phyloP scores from a whole-genome alignment of 306 rosid species.

The Rosa multiflora region DNA sequence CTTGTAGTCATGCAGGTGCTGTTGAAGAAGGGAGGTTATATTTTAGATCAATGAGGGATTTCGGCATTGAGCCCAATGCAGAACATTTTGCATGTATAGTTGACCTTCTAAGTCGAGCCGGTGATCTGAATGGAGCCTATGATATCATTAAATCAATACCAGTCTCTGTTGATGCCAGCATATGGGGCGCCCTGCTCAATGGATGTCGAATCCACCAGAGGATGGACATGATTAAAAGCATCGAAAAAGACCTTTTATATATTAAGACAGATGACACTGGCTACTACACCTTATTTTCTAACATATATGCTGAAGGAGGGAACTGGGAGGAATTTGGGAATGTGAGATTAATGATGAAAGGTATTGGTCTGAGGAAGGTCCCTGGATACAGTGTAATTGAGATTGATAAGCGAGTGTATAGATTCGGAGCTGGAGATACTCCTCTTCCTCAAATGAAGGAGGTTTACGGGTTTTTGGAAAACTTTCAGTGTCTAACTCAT shows the following conservation, averaged over 20 bases:
- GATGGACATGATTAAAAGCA: constrained; percentile 56
- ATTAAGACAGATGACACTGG: constrained; percentile 75
- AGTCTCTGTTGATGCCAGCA: constrained; percentile 59
- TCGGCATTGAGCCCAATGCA: constrained; percentile 52
- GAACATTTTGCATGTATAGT: constrained; percentile 73
- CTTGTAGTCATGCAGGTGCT: constrained; percentile 86
- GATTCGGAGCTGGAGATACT: constrained; percentile 75
- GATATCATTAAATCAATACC: constrained; percentile 57
- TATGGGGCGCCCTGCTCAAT: constrained; percentile 82
- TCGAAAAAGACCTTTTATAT: constrained; percentile 45
- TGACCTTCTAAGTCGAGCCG: constrained; percentile 88
- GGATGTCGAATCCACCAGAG: constrained; percentile 83
- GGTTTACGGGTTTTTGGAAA: constrained; percentile 40
- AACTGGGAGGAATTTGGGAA: constrained; percentile 74
- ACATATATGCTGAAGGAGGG: constrained; percentile 84
- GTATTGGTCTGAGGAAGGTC: constrained; percentile 69
- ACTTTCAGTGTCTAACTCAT: constrained; percentile 45
- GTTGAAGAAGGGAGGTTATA: constrained; percentile 65
- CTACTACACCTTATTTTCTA: constrained; percentile 80
- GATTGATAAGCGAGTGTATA: constrained; percentile 56
- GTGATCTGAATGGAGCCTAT: constrained; percentile 70
- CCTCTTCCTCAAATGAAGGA: constrained; percentile 50
- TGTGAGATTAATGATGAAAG: constrained; percentile 73
- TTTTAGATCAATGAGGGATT: constrained; percentile 57
- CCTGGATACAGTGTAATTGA: constrained; percentile 82